Base-by-base conservation (phyloP, 352 stramenopile genomes). In the Phytophthora kernoviae region DNA sequence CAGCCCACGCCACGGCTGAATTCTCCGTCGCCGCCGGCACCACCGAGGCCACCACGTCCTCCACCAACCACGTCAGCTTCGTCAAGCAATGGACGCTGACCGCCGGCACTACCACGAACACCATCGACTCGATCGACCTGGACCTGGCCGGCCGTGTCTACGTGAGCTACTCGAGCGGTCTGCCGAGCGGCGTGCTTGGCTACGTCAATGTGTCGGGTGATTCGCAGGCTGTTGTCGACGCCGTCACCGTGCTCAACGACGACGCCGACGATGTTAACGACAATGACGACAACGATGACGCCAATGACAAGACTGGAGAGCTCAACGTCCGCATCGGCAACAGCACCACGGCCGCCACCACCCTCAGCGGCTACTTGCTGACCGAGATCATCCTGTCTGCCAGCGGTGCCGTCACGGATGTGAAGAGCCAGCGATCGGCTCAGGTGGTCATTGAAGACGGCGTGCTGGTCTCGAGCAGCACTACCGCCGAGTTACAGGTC, bases 191-290 rank as follows among this genome's bases (percentile, higher is more conserved):
- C 5, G 52, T 74, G 18, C 64, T 73, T 15, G 64, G 64, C 2
- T 77, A 77, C 45, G 68, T 77, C 43, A 74, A 71, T 24, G 68
- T 77, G 26, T 68, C 68, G n/a, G 68, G 64, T 9, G 52, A 70
- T 44, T 71, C 64, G 26, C 45, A 70, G 40, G 30, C 51, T 1
- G 53, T 68, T 0, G 64, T 77, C 17, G 55, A 77, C 22, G 64
- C 68, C 2, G 54, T 77, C 15, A 49, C 24, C 0, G 54, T 70
- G 18, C 59, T 22, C 50, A 73, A 69, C 20, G 58, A 61, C 15
- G 58, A 67, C 22, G 27, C 17, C 22, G 51, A 59, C 18, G 52
- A 71, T 15, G 33, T 21, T 4, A n/a, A 40, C 33, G 33, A 40
- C 45, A 58, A n/a, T 5, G 39, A 53, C 12, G 61, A 58, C 32